Evolutionary conservation across 164 flowering plant genomes (phyloP), one percentile per base, ranked within the genome.

Genomic region (Sextonia rubra): DNA sequence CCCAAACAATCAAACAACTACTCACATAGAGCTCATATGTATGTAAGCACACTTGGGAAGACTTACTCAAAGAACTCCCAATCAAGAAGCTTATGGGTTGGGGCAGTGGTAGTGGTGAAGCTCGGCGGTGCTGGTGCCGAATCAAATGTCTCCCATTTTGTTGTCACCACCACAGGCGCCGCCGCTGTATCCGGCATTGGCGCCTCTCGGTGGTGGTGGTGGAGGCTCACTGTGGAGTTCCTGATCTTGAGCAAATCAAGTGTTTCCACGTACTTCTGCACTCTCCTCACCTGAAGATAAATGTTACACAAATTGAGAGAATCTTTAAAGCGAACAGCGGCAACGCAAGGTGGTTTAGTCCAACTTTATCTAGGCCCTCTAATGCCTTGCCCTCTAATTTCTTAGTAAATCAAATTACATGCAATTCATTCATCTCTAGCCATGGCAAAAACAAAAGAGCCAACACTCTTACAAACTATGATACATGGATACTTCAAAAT

Each of bases 251-350:
- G 69, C 80, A 81, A 14, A 71, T 92, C 96, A 2, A 91, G 78
- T 3, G 90, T 86, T 68, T 92, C 97, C 4, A 92, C 97, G 74
- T 81, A 88, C 81, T 92, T 92, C 74, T 92, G 97, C 68, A 92
- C 91, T 84, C 97, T 86, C 70, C 66, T 90, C 67, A 89, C 97
- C 97, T 92, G 74, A 71, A 64, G 18, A 12, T 22, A 1, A 52
- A 52, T 52, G 15, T 20, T 14, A 61, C 15, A 67, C 5, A 29
- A 44, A 67, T 22, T 60, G 67, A 32, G 1, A 32, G 1, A 32
- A 32, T 1, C 44, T 37, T 37, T 37, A 37, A 5, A 37, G 11
- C 1, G 44, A 37, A 37, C 44, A 37, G 44, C 44, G 8, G 44
- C 44, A 37, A 37, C 44, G 8, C 44, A 37, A 7, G 44, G 44